Base-by-base conservation (phyloP, 2,329 filamentous ascomycete species). In the Fusarium verrucosum region DNA sequence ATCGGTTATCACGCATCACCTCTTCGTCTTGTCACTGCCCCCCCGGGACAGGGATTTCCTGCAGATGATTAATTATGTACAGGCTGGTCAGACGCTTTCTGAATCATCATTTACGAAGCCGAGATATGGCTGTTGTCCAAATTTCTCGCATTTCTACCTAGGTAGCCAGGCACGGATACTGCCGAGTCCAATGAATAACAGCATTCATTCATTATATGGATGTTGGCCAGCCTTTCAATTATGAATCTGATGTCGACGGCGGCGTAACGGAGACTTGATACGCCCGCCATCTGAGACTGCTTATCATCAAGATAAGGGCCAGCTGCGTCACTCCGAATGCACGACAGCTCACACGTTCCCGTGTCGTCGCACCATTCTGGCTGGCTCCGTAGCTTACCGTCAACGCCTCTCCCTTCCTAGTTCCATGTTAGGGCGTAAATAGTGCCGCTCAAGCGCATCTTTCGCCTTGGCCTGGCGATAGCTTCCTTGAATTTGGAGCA, bases 361-460 rank as follows among this genome's bases (percentile, higher is more conserved):
- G 43, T 47, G 38, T 42, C 47, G 45, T 28, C 44, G 28, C 28
- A 30, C 28, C 4, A 30, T 30, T 16, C 28, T 30, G 28, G 16
- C 28, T 30, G 28, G 16, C 28, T 30, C 10, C 16, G 42, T 37
- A 59, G 37, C 22, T 38, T 53, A 45, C 49, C 60, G 42, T 35
- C 63, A 35, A 44, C 64, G 59, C 64, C 49, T 66, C 63, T 64
- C 45, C 63, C 58, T 66, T 50, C 40, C 43, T 58, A 66, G 63
- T 38, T 44, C 40, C 52, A 25, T 42, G 43, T 59, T 63, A 49
- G 56, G 51, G 46, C 49, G 22, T 49, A 17, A 37, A 22, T 49
- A 59, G 52, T 37, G 28, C 38, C 35, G 16, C 16, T 37, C 26
- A 36, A 47, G 60, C 42, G 37, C 23, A 28, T 52, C 37, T 63